Evolutionary conservation across 192 early-diverging fungal species (phyloP).

Genomic region (Funneliformis mosseae): DNA sequence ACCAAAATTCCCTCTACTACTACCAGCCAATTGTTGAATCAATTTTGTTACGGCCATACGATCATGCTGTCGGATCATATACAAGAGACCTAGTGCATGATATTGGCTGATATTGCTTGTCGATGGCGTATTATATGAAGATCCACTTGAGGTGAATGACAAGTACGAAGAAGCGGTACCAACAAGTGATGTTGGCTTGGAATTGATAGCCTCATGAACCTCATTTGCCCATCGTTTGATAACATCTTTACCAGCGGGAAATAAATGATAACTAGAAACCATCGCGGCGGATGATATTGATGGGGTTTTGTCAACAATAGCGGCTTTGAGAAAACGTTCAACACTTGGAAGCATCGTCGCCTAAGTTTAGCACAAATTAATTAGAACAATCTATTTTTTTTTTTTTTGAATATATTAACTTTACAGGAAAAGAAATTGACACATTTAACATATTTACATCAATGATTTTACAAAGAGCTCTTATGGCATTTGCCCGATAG

Average conservation of each 20-base stretch:
- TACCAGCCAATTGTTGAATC: slow-evolving; percentile 82
- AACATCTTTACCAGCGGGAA: slow-evolving; percentile 82
- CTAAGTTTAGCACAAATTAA: slow-evolving; percentile 42
- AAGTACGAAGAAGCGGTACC: slow-evolving; percentile 55
- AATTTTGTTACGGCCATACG: slow-evolving; percentile 97
- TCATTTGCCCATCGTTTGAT: slow-evolving; percentile 98
- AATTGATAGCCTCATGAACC: slow-evolving; percentile 91
- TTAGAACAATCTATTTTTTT: neutral
- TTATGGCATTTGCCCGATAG: slow-evolving; percentile 94
- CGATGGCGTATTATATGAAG: slow-evolving; percentile 48
- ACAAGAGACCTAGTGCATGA: slow-evolving; percentile 95
- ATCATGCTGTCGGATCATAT: slow-evolving; percentile 94
- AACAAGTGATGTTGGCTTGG: slow-evolving; percentile 64
- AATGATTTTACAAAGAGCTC: slow-evolving; percentile 92
- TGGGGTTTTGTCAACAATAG: slow-evolving; percentile 94
- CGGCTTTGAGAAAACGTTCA: slow-evolving; percentile 94
- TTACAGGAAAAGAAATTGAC: no score
- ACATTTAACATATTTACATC: slow-evolving; percentile 65
- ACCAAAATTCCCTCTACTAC: slow-evolving; percentile 49
- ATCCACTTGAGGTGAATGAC: slow-evolving; percentile 47
- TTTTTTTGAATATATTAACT: neutral
- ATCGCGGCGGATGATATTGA: slow-evolving; percentile 88
- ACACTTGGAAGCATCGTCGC: slow-evolving; percentile 93
- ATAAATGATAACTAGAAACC: slow-evolving; percentile 89
- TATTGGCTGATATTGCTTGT: slow-evolving; percentile 93